Evolutionary conservation across 2,329 filamentous ascomycete genomes (phyloP).

Genomic region (Aureobasidium sp.): DNA sequence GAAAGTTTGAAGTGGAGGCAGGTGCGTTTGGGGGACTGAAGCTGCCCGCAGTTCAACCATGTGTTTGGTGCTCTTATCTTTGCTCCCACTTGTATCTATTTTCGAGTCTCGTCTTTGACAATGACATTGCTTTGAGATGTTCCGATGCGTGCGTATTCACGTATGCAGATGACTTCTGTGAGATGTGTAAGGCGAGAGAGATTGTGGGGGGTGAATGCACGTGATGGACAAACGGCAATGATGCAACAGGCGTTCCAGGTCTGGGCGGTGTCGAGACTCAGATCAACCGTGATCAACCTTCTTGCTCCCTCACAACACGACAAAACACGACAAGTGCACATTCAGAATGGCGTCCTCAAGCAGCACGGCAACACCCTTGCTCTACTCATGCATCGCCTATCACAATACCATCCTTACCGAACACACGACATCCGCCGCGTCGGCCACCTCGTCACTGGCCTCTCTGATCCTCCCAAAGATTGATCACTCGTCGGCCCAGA

Average conservation of each 20-base stretch:
- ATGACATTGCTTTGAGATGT: too few species aligned
- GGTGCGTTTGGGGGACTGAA: not conserved
- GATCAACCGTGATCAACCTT: slow-evolving; percentile 71
- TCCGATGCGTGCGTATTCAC: too few species aligned
- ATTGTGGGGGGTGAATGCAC: not conserved
- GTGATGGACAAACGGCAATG: not conserved
- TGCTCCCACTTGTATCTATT: too few species aligned
- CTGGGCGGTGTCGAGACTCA: slow-evolving; percentile 56
- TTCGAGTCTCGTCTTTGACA: too few species aligned
- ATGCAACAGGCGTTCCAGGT: not conserved
- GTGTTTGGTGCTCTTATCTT: too few species aligned
- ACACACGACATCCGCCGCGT: slow-evolving; percentile 79
- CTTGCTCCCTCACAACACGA: slow-evolving; percentile 86
- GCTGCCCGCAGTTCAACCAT: not conserved
- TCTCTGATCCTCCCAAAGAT: slow-evolving; percentile 95
- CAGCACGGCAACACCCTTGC: slow-evolving; percentile 28
- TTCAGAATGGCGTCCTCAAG: slow-evolving; percentile 31
- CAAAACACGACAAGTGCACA: slow-evolving; percentile 79
- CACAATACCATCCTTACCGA: slow-evolving; percentile 89
- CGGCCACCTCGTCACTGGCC: slow-evolving; percentile 77
- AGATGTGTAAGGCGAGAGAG: not conserved
- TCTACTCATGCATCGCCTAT: slow-evolving; percentile 78
- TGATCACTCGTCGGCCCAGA: slow-evolving; percentile 69
- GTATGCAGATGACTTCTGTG: too few species aligned
- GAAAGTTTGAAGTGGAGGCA: not conserved